Percentiles rank a stretch among this genome's conserved stretches.
These are phyloP conservation scores for Cucurbita moschata DNA, from an alignment of 306 rosid species.

Conservation along the genomic window DNA sequence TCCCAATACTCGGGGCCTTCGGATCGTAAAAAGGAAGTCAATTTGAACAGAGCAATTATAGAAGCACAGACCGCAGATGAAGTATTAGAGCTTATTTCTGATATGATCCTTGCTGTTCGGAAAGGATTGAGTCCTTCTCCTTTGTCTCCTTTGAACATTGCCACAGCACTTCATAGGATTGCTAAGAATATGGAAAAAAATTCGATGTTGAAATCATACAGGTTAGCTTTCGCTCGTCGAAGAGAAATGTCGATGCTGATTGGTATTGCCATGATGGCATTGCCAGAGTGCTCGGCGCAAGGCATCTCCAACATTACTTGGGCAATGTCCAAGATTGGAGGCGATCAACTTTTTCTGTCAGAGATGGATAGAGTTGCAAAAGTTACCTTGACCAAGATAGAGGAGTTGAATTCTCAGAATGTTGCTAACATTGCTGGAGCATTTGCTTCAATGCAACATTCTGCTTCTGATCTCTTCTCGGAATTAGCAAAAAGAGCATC, in stretches of 20 bases:
- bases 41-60: slow-evolving; percentile 50
- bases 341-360: slow-evolving; percentile 69
- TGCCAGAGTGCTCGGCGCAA: slow-evolving; percentile 84
- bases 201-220: slow-evolving; percentile 47
- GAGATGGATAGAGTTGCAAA: slow-evolving; percentile 94
- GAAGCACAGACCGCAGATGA: slow-evolving; percentile 76
- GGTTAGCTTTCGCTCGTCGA: slow-evolving; percentile 75
- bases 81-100: slow-evolving; percentile 64
- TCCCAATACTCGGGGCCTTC: slow-evolving; percentile 76
- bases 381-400: slow-evolving; percentile 61
- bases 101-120: slow-evolving; percentile 57
- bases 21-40: slow-evolving; percentile 60
- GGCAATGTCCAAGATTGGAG: slow-evolving; percentile 92
- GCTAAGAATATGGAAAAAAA: slow-evolving; percentile 91
- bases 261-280: slow-evolving; percentile 63
- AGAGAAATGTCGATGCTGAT: slow-evolving; percentile 91
- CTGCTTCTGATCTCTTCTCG: slow-evolving; percentile 62
- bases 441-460: slow-evolving; percentile 89
- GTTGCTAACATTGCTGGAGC: slow-evolving; percentile 82
- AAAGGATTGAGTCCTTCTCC: slow-evolving; percentile 90
- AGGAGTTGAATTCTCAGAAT: slow-evolving; percentile 76
- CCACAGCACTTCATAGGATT: slow-evolving; percentile 86
- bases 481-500: slow-evolving; percentile 57
- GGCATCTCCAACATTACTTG: slow-evolving; percentile 78
- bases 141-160: slow-evolving; percentile 77